Evolutionary conservation across 2,329 filamentous ascomycete genomes (phyloP), one percentile per base, ranked within the genome.

Genomic region (Hymenoscyphus scutula): DNA sequence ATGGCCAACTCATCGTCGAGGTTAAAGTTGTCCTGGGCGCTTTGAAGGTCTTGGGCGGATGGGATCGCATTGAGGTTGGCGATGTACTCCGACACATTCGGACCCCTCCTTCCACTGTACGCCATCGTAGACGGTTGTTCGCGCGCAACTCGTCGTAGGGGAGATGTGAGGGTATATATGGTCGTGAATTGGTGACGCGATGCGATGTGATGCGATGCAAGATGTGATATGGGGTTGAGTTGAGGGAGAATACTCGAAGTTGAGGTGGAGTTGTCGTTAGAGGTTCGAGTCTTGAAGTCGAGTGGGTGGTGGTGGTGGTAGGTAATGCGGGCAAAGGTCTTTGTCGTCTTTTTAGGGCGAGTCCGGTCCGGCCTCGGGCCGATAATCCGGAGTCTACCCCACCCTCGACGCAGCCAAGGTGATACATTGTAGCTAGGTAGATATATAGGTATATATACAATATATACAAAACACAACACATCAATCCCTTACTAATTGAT

Each of bases 51-150:
- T 70, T 87, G 85, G 65, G 89, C 80, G 65, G 87, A 80, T 1
- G 83, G 83, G 61, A 89, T 80, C 54, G 83, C 85, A 80, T 97
- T 97, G 72, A 97, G 82, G 70, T 93, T 89, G 72, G 91, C 89
- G 68, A 97, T 83, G 79, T 95, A 96, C 74, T 92, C 89, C 73
- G 92, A 92, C 78, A 97, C 90, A 76, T 96, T 96, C 73, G 91
- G 89, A 71, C 85, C 90, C 74, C 89, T 87, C 66, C 91, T 89
- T 73, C 88, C 89, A 77, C 84, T 87, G 83, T 87, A 92, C 75
- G 81, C 84, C 75, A 90, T 86, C 51, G 23, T 58, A 45, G 25
- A 30, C 45, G 45, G n/a, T 41, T 17, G n/a, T 32, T 25, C 30
- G 55, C 60, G 55, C n/a, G 41, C 55, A 41, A 30, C 13, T n/a